Evolutionary conservation across 139 green algal species (phyloP).

Genomic region (Microglena sp.): DNA sequence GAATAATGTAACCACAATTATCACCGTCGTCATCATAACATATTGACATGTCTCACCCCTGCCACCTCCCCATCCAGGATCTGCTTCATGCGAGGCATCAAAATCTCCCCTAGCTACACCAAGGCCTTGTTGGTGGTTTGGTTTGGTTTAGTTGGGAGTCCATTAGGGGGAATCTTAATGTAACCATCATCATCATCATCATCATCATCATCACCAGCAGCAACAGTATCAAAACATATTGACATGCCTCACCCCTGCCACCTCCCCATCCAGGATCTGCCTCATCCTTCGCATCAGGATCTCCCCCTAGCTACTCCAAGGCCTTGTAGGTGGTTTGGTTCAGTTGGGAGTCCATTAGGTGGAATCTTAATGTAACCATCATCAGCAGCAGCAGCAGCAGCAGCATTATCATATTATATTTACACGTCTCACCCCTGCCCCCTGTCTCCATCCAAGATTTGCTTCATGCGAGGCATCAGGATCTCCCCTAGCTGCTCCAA

Average conservation of each 20-base stretch:
- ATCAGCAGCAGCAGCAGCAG: too few species aligned
- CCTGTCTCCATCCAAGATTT: slow-evolving; percentile 67
- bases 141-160: too few species aligned
- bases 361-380: too few species aligned
- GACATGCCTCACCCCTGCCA: too few species aligned
- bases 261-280: slow-evolving; percentile 58
- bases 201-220: too few species aligned
- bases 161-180: too few species aligned
- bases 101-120: slow-evolving; percentile 51
- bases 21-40: too few species aligned
- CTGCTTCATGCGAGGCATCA: slow-evolving; percentile 57
- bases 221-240: too few species aligned
- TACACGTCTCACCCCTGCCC: slow-evolving; percentile 30
- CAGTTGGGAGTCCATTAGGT: too few species aligned
- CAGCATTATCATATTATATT: too few species aligned
- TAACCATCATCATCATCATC: too few species aligned
- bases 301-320: slow-evolving; percentile 60
- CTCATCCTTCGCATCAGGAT: slow-evolving; percentile 58
- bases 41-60: slow-evolving; percentile 29
- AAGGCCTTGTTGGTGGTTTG: slow-evolving; percentile 61
- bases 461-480: slow-evolving; percentile 56
- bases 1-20: too few species aligned
- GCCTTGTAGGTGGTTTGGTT: slow-evolving; percentile 37
- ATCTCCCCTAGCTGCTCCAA: slow-evolving; percentile 63
- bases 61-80: slow-evolving; percentile 65